Base-by-base conservation (phyloP, 2,329 filamentous ascomycete genomes). In the Ophiognomonia clavigignenti-juglandacearum region DNA sequence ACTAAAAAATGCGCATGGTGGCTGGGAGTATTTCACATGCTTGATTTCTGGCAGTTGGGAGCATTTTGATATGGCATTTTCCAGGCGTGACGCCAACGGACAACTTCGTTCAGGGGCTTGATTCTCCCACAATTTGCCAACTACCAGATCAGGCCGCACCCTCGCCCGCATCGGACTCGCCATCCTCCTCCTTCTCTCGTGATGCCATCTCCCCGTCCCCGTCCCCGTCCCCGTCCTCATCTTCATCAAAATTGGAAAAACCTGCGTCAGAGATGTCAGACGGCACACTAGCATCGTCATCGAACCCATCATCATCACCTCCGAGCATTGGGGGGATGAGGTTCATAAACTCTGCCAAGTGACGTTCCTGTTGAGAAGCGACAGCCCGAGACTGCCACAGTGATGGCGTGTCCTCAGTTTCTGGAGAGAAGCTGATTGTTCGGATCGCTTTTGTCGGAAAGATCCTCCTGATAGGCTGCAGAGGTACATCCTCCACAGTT, bases 361-460 rank as follows among this genome's bases (percentile, higher is more conserved):
- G n/a, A n/a, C 18, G 10, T 6, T 8, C 18, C 18, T 20, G 34
- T 5, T 20, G 34, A 4, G 16, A 7, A 20, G 11, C 11, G 18
- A 18, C 9, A 36, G 34, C 16, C 4, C 20, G 16, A 16, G 18
- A 36, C 8, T 20, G 34, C 34, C 34, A 34, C 18, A 8, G 31
- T 13, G 34, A 9, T 36, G 5, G 7, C 9, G 16, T 13, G 16
- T 9, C 16, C 16, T 36, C 18, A 4, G 16, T 36, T 11, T 48
- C 41, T 23, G 50, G 36, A 20, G 22, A 43, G 27, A 48, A 45
- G 31, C 27, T 39, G 23, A 43, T 6, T 13, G 43, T 32, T 31
- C 23, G 19, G 2, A 19, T 39, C 4, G 47, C 41, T 20, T 49
- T 49, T 2, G 47, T 49, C 31, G 47, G 41, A n/a, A 45, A 49